Percentiles rank a stretch among this genome's conserved stretches.
Evolutionary conservation across 345 rosid species (phyloP).

Genomic region (Heritiera fomes): DNA sequence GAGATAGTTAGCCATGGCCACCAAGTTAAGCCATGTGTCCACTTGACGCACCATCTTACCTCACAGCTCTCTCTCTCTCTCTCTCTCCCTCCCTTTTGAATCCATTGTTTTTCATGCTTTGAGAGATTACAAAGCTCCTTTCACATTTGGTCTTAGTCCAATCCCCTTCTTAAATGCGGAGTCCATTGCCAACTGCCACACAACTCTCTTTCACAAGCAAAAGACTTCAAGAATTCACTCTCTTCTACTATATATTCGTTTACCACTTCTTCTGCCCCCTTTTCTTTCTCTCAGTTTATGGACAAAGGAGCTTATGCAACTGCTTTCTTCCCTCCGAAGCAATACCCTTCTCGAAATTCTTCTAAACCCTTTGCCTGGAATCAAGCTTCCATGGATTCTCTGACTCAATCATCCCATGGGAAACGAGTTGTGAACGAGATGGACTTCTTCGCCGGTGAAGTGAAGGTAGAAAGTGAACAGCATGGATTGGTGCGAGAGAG

Average conservation of each 20-base stretch:
- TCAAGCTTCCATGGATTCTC: constrained; percentile 11
- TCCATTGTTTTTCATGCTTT: not conserved
- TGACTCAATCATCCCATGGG: not conserved
- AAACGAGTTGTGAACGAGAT: constrained; percentile 33
- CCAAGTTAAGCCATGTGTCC: constrained; percentile 33
- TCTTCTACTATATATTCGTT: not conserved
- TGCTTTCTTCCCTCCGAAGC: not conserved
- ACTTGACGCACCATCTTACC: constrained; percentile 48
- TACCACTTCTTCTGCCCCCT: not conserved
- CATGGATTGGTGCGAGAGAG: not conserved
- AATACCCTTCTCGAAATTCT: not conserved
- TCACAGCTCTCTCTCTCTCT: not conserved
- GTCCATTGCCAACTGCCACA: constrained; percentile 23
- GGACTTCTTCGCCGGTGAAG: constrained; percentile 37
- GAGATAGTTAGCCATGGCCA: not conserved
- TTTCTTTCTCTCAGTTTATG: constrained; percentile 1
- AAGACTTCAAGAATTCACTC: no score
- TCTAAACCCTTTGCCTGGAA: not conserved
- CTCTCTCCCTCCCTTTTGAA: not conserved
- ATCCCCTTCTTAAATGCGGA: constrained; percentile 34
- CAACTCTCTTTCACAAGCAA: not conserved
- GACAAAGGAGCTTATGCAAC: constrained; percentile 2
- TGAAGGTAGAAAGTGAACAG: constrained; percentile 11
- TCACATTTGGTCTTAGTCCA: constrained; percentile 34
- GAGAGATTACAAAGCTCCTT: constrained; percentile 13